Evolutionary conservation across 495 filamentous ascomycete genomes (phyloP).

Genomic region (Aspergillus mulundensis): DNA sequence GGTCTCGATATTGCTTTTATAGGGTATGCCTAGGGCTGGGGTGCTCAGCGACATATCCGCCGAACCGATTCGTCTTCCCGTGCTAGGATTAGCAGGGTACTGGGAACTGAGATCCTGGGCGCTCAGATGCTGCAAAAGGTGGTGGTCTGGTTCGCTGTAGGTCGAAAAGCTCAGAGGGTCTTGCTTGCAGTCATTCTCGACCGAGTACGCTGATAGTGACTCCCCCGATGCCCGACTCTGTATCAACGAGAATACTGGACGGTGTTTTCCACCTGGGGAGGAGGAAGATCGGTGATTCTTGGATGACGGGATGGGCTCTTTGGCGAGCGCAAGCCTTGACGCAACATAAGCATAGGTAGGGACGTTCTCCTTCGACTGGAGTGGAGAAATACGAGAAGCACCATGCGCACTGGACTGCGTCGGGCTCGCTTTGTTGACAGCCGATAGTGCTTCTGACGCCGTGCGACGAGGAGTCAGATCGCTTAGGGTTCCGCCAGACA

Average conservation of each 20-base stretch:
- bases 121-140: constrained; percentile 13
- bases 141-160: constrained; percentile 35
- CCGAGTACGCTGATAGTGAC: constrained; percentile 32
- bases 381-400: not conserved
- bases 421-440: constrained; percentile 37
- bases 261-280: constrained; percentile 14
- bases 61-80: not conserved
- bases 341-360: constrained; percentile 29
- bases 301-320: constrained; percentile 12
- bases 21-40: constrained; percentile 24
- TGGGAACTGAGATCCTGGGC: constrained; percentile 24
- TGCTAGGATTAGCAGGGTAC: constrained; percentile 23
- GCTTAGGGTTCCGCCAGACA: constrained; percentile 24
- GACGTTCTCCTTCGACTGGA: constrained; percentile 22
- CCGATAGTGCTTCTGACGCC: constrained; percentile 37
- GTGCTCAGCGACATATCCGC: constrained; percentile 30
- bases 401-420: constrained; percentile 18
- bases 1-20: constrained; percentile 27
- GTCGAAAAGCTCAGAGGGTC: constrained; percentile 30
- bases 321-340: constrained; percentile 19
- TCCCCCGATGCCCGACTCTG: constrained; percentile 35
- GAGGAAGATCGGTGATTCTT: constrained; percentile 25
- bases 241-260: constrained; percentile 14
- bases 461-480: constrained; percentile 27
- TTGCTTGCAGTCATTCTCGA: constrained; percentile 30